Conservation (phyloP, 306 rosid genomes). For the Acacia acuminata region DNA sequence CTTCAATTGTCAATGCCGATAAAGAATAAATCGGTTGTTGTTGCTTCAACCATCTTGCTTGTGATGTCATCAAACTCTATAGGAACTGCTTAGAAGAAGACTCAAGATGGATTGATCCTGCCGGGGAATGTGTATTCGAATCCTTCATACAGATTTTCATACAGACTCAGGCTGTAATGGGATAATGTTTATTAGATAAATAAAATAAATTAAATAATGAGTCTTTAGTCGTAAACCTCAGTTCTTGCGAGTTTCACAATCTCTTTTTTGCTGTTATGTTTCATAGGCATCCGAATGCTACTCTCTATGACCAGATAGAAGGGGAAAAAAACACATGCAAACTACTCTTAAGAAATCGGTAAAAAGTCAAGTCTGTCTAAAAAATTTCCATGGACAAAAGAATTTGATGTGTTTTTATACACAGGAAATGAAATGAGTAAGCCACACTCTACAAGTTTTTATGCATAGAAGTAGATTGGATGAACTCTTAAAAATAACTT, state of each 20-base stretch:
- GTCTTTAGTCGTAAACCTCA: slow-evolving; percentile 23
- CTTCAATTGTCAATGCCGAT: slow-evolving; percentile 43
- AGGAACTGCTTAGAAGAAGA: slow-evolving; percentile 23
- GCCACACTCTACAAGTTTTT: no score
- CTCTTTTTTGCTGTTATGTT: neutral
- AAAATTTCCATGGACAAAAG: no score
- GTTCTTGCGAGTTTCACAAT: slow-evolving; percentile 8
- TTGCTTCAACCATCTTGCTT: slow-evolving; percentile 5
- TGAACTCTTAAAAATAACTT: no score
- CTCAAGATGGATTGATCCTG: neutral
- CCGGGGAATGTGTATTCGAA: slow-evolving; percentile 10
- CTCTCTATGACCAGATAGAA: neutral
- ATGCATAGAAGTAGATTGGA: no score
- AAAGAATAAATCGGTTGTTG: slow-evolving; percentile 33
- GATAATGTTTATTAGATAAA: slow-evolving; percentile 26
- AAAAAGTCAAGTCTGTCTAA: no score
- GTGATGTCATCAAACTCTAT: slow-evolving; percentile 1
- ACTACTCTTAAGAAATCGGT: no score
- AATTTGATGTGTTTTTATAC: no score
- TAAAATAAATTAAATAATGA: slow-evolving; percentile 26
- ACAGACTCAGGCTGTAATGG: slow-evolving; percentile 27
- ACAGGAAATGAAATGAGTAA: no score
- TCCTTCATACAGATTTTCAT: slow-evolving; percentile 19
- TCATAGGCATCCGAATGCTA: neutral
- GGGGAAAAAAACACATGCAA: no score